Evolutionary conservation across 208 protist genomes (phyloP).

Genomic region (Leishmania martiniquensis): DNA sequence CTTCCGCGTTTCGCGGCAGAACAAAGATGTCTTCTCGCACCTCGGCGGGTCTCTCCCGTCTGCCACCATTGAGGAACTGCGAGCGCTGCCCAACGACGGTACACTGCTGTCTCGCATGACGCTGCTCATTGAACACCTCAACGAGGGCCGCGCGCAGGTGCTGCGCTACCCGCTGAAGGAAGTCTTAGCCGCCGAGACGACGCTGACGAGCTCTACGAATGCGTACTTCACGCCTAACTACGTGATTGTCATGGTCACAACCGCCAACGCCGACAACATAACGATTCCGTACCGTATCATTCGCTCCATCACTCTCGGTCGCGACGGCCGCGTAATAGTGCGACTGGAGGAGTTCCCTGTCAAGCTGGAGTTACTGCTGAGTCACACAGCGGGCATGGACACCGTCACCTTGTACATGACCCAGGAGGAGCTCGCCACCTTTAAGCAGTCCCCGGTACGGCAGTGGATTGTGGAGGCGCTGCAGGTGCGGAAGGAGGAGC

Average conservation of each 20-base stretch:
- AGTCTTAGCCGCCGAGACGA: constrained; percentile 70
- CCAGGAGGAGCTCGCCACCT: constrained; percentile 49
- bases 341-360: constrained; percentile 84
- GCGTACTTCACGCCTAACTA: constrained; percentile 87
- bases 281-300: constrained; percentile 86
- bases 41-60: constrained; percentile 39
- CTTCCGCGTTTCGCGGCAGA: constrained; percentile 83
- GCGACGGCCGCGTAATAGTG: constrained; percentile 79
- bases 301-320: constrained; percentile 80
- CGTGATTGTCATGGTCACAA: constrained; percentile 79
- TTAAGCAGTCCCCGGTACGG: constrained; percentile 82
- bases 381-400: constrained; percentile 75
- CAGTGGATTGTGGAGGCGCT: constrained; percentile 79
- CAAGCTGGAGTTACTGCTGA: constrained; percentile 82
- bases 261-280: constrained; percentile 82
- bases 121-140: constrained; percentile 69
- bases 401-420: constrained; percentile 75
- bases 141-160: constrained; percentile 57
- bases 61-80: constrained; percentile 50
- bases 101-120: constrained; percentile 79
- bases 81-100: constrained; percentile 67
- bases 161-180: constrained; percentile 67
- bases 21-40: constrained; percentile 54
- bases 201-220: constrained; percentile 57
- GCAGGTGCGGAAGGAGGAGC: constrained; percentile 45